phyloP scores from a whole-genome alignment of 108 stramenopile species.

The Phaeodactylum tricornutum region DNA sequence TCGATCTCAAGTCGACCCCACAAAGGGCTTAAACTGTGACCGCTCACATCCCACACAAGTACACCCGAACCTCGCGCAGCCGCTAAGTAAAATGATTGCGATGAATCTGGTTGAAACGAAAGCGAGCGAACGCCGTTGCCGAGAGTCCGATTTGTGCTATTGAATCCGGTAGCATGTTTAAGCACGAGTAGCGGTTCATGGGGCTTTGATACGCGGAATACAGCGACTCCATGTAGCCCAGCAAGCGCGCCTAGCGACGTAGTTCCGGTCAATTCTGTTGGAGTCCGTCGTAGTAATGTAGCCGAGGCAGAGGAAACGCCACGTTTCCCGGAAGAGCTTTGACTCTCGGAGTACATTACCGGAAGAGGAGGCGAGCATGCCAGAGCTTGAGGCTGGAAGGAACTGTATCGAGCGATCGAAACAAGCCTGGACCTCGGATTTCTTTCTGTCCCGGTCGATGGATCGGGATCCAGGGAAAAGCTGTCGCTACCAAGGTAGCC shows the following conservation, averaged over 20 bases:
- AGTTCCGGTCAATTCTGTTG: neutral
- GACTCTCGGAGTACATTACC: neutral
- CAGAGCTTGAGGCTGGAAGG: slow-evolving; percentile 30
- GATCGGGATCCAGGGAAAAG: neutral
- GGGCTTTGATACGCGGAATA: slow-evolving; percentile 25
- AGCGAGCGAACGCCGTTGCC: slow-evolving; percentile 15
- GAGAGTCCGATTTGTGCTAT: slow-evolving; percentile 2
- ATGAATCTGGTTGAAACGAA: slow-evolving; percentile 34
- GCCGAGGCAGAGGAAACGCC: no score
- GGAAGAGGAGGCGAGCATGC: slow-evolving; percentile 19
- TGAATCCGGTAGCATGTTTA: slow-evolving; percentile 22
- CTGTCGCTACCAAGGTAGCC: neutral
- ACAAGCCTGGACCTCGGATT: slow-evolving; percentile 14
- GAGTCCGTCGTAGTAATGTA: neutral
- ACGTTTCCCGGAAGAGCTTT: neutral
- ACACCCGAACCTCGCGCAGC: slow-evolving; percentile 56
- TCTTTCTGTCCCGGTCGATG: slow-evolving; percentile 1
- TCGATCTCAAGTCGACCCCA: slow-evolving; percentile 45
- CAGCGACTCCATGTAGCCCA: slow-evolving; percentile 30
- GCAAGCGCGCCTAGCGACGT: slow-evolving; percentile 31
- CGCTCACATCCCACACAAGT: slow-evolving; percentile 70
- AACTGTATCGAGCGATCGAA: slow-evolving; percentile 24
- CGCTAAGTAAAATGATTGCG: slow-evolving; percentile 57
- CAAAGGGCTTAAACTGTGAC: slow-evolving; percentile 54
- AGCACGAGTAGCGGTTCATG: slow-evolving; percentile 32